A percentile compares a stretch with the other conserved stretches of the same genome.
phyloP scores from a whole-genome alignment of 1,139 yeast species.

The Candida sanyaensis region DNA sequence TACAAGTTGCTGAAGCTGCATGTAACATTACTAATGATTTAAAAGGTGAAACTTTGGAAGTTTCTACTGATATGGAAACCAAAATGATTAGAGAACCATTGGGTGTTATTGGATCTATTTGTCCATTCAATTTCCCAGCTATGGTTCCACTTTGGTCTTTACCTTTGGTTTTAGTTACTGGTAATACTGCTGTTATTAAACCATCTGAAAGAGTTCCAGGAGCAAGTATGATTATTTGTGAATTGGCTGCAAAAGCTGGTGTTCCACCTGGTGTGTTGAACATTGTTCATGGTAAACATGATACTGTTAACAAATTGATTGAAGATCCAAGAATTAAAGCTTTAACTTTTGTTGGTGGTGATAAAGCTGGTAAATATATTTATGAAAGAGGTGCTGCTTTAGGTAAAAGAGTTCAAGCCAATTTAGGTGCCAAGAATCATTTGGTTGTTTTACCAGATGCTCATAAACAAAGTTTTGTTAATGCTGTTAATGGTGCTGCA shows the following conservation, averaged over 20 bases:
- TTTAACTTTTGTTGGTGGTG: conserved; percentile 77
- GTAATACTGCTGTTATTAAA: conserved; percentile 74
- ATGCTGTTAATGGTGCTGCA: conserved; percentile 74
- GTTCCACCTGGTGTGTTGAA: conserved; percentile 77
- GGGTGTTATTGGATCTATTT: conserved; percentile 70
- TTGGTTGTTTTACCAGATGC: conserved; percentile 76
- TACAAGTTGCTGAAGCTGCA: conserved; percentile 79
- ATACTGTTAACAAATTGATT: conserved; percentile 70
- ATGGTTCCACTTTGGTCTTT: conserved; percentile 87
- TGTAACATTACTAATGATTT: conserved; percentile 64
- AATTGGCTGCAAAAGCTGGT: conserved; percentile 74
- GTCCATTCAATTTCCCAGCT: conserved; percentile 83
- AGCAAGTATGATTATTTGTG: conserved; percentile 75
- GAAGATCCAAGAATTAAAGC: conserved; percentile 82
- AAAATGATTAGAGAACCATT: conserved; percentile 67
- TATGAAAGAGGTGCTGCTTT: conserved; percentile 66
- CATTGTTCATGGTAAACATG: conserved; percentile 76
- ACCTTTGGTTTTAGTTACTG: conserved; percentile 74
- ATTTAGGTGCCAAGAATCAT: conserved; percentile 79
- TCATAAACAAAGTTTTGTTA: conserved; percentile 62
- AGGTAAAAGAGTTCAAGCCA: conserved; percentile 79
- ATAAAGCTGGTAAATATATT: conserved; percentile 74
- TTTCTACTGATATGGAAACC: conserved; percentile 77
- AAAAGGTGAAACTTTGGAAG: conserved; percentile 68
- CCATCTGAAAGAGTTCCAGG: conserved; percentile 84